A percentile compares a stretch with the other conserved stretches of the same genome.
Evolutionary conservation across 768 basidiomycete species (phyloP).

Genomic region (Symmetrospora coprosmae): DNA sequence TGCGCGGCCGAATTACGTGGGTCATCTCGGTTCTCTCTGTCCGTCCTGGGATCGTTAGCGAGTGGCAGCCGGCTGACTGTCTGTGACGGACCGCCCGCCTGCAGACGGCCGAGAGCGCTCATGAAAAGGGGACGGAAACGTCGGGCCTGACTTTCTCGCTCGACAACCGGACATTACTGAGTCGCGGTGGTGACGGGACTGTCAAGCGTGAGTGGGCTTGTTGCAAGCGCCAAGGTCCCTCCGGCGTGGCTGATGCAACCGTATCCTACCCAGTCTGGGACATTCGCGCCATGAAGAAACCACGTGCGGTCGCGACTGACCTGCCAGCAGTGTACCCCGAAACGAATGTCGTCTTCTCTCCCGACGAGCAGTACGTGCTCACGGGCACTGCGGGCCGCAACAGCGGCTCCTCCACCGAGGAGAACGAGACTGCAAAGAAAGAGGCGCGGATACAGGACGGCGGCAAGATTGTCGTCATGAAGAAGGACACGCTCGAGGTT

Average conservation of each 20-base stretch:
- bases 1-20: constrained; percentile 56
- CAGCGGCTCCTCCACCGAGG: constrained; percentile 42
- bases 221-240: not conserved
- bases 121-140: constrained; percentile 68
- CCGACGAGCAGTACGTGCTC: constrained; percentile 75
- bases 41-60: not conserved
- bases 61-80: too few relatives aligned
- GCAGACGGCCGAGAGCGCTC: constrained; percentile 70
- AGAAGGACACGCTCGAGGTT: constrained; percentile 40
- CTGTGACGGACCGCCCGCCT: too few relatives aligned
- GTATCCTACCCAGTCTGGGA: constrained; percentile 67
- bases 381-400: constrained; percentile 47
- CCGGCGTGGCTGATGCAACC: constrained; percentile 1
- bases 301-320: constrained; percentile 52
- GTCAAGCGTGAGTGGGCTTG: constrained; percentile 82
- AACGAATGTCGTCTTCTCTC: constrained; percentile 89
- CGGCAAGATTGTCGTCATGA: constrained; percentile 26
- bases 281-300: constrained; percentile 74
- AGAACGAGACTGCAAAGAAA: constrained; percentile 45
- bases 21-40: not conserved
- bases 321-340: constrained; percentile 70
- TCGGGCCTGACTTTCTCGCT: constrained; percentile 77
- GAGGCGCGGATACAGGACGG: constrained; percentile 35
- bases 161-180: constrained; percentile 70
- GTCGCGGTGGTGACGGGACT: constrained; percentile 85